These are phyloP conservation scores for Suillus subaureus DNA, from an alignment of 768 basidiomycete species.

Conservation along the genomic window DNA sequence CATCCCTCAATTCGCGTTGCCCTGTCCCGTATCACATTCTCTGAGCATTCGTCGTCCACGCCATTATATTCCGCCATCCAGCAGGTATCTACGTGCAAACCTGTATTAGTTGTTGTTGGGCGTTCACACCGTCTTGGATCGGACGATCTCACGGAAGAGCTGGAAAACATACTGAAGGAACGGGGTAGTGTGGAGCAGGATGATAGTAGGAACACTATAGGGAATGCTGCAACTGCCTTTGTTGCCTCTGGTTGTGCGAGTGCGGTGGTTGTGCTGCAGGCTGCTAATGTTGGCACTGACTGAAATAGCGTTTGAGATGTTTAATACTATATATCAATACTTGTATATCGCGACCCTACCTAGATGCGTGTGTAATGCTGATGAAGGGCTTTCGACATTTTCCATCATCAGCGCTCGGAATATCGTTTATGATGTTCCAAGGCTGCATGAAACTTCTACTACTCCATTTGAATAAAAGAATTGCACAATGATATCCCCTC, in stretches of 20 bases:
- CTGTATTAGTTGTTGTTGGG: constrained; percentile 71
- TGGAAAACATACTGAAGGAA: constrained; percentile 49
- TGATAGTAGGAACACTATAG: constrained; percentile 73
- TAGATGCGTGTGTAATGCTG: neutral
- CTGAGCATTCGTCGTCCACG: constrained; percentile 44
- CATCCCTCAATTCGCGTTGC: constrained; percentile 32
- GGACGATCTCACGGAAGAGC: constrained; percentile 60
- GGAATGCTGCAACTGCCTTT: constrained; percentile 80
- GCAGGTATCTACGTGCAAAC: constrained; percentile 36
- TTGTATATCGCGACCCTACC: neutral
- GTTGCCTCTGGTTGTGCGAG: constrained; percentile 59
- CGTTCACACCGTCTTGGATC: constrained; percentile 72
- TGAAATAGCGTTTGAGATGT: neutral
- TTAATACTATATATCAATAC: neutral
- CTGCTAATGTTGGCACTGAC: constrained; percentile 36
- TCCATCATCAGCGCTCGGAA: neutral
- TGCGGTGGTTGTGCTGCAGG: constrained; percentile 72
- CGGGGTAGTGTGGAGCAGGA: constrained; percentile 12
- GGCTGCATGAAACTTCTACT: neutral
- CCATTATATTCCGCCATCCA: constrained; percentile 62
- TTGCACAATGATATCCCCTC: neutral
- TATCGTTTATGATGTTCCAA: neutral
- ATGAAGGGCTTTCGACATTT: neutral
- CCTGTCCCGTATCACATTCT: constrained; percentile 67
- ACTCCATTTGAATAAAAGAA: neutral